These are phyloP conservation scores for Rhizophagus prolifer DNA, from an alignment of 192 early-diverging fungal genomes.

Conservation along the genomic window DNA sequence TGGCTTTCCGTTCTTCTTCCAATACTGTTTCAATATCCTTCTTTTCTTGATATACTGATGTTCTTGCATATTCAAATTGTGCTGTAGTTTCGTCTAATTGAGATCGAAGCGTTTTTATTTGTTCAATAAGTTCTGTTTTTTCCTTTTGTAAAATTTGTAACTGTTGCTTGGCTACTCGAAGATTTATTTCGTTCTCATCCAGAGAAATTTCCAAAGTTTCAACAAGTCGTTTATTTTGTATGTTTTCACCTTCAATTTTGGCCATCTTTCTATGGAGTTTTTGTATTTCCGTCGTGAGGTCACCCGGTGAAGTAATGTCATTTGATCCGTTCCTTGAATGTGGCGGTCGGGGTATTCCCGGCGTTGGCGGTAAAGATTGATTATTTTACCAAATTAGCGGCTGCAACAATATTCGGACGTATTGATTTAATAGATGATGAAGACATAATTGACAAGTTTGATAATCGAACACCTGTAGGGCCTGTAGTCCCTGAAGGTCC, in stretches of 20 bases:
- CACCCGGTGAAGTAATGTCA: not conserved
- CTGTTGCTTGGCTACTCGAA: conserved; percentile 42
- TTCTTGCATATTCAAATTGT: conserved; percentile 29
- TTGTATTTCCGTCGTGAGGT: conserved; percentile 25
- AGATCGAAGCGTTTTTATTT: conserved; percentile 39
- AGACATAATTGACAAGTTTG: not conserved
- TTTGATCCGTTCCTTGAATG: not conserved
- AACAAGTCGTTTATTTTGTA: conserved; percentile 35
- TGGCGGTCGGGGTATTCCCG: not conserved
- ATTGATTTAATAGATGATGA: not conserved
- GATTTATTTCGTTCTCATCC: conserved; percentile 40
- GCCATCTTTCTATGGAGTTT: conserved; percentile 40
- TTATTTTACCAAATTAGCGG: not conserved
- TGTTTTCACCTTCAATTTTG: conserved; percentile 37
- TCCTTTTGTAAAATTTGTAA: conserved; percentile 39
- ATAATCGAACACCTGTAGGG: not conserved
- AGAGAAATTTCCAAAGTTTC: conserved; percentile 44
- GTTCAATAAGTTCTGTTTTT: conserved; percentile 34
- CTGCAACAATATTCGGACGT: not conserved
- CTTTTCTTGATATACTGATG: conserved; percentile 37
- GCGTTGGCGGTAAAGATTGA: conserved; percentile 20
- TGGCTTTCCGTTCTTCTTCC: conserved; percentile 46
- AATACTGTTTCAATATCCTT: conserved; percentile 38
- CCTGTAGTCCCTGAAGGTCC: not conserved
- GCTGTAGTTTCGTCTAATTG: conserved; percentile 39